Conservation (phyloP, 768 basidiomycete genomes). For the Suillus alpinus region DNA sequence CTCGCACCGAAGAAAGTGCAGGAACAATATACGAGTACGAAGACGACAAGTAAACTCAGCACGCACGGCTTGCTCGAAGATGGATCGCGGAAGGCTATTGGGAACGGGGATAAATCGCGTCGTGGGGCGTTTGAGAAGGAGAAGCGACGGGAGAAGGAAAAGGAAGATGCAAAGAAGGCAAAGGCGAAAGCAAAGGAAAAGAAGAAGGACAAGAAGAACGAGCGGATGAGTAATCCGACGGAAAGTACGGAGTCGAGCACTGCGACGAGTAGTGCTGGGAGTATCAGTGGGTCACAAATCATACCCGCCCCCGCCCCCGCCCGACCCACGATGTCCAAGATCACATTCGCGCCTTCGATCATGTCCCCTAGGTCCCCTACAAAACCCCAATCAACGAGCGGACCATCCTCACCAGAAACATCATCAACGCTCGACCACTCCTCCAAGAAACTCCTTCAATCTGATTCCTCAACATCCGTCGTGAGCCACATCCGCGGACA, state of each 20-base stretch:
- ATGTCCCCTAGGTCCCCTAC: constrained; percentile 16
- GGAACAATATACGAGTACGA: constrained; percentile 73
- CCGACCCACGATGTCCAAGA: constrained; percentile 8
- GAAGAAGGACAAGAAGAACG: constrained; percentile 33
- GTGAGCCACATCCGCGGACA: constrained; percentile 16
- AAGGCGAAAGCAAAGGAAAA: constrained; percentile 23
- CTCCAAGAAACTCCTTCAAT: constrained; percentile 5
- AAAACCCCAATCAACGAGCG: constrained; percentile 9
- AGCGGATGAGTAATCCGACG: constrained; percentile 24
- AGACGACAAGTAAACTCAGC: constrained; percentile 63
- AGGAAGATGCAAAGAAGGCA: constrained; percentile 12
- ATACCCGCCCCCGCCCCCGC: constrained; percentile 12
- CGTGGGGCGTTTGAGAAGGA: constrained; percentile 21
- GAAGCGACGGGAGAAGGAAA: constrained; percentile 14
- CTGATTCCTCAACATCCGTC: constrained; percentile 11
- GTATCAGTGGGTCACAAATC: constrained; percentile 12
- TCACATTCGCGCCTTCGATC: constrained; percentile 16
- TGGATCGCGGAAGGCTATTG: constrained; percentile 21
- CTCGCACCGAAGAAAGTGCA: constrained; percentile 76
- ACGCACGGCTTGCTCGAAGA: constrained; percentile 67
- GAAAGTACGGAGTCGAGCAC: constrained; percentile 32
- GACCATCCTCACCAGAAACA: constrained; percentile 22
- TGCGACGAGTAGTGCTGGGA: constrained; percentile 30
- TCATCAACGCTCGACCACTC: constrained; percentile 8
- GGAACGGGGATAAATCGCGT: constrained; percentile 17